These are phyloP conservation scores for Zancudomyces culisetae DNA, from an alignment of 371 early-diverging fungal genomes.

Conservation along the genomic window DNA sequence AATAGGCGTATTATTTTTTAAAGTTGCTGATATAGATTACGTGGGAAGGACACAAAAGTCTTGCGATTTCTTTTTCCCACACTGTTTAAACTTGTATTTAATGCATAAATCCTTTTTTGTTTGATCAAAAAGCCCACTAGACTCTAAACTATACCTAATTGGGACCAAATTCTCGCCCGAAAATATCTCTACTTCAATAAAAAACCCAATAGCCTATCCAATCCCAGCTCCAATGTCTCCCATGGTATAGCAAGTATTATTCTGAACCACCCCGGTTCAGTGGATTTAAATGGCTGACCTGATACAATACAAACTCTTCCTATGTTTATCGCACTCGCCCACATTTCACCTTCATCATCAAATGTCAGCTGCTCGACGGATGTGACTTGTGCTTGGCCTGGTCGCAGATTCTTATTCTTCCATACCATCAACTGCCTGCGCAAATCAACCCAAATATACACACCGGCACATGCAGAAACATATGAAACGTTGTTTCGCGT, in stretches of 20 bases:
- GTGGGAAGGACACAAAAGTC: no score
- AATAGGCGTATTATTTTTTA: no score
- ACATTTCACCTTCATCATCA: conserved; percentile 22
- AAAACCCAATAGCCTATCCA: conserved; percentile 21
- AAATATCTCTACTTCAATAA: not conserved
- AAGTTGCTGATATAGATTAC: no score
- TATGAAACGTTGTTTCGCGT: conserved; percentile 26
- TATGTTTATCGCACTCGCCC: conserved; percentile 20
- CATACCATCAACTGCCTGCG: conserved; percentile 9
- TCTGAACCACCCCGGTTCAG: conserved; percentile 42
- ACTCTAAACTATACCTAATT: no score
- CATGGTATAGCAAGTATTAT: conserved; percentile 29
- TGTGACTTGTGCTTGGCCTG: not conserved
- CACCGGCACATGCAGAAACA: conserved; percentile 38
- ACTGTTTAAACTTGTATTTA: no score
- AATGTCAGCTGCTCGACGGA: not conserved
- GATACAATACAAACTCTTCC: conserved; percentile 37
- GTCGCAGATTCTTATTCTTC: conserved; percentile 11
- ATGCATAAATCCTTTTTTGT: no score
- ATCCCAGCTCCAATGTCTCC: conserved; percentile 24
- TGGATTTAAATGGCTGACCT: conserved; percentile 37
- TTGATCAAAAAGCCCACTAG: no score
- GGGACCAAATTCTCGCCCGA: no score
- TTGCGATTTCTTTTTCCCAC: no score
- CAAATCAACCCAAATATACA: conserved; percentile 43